A percentile compares a stretch with the other conserved stretches of the same genome.
Evolutionary conservation across 2,329 filamentous ascomycete species (phyloP).

Genomic region (Aspergillus puulaauensis): DNA sequence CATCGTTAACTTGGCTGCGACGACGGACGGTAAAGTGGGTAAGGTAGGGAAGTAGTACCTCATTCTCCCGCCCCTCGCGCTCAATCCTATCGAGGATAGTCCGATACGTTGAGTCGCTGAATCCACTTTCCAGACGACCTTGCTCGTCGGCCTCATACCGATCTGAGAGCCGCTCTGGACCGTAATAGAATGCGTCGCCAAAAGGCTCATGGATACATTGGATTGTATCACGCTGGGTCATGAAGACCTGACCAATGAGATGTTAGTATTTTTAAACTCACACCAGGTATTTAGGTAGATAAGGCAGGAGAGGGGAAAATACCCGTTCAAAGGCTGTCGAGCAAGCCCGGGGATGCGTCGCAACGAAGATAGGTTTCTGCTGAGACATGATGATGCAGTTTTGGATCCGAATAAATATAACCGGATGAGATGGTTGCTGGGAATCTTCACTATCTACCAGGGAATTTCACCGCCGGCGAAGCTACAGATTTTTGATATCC

Average conservation of each 20-base stretch:
- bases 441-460: conserved; percentile 19
- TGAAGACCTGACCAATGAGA: conserved; percentile 73
- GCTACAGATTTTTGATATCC: conserved; percentile 13
- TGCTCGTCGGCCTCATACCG: conserved; percentile 72
- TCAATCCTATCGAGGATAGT: conserved; percentile 77
- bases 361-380: conserved; percentile 82
- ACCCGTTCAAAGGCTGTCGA: conserved; percentile 97
- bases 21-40: neutral
- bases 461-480: conserved; percentile 23
- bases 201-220: conserved; percentile 93
- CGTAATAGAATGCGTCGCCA: conserved; percentile 94
- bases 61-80: conserved; percentile 66
- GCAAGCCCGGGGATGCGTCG: conserved; percentile 90
- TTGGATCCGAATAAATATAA: neutral
- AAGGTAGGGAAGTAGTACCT: neutral
- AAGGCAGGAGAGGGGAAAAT: conserved; percentile 29
- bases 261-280: conserved; percentile 2
- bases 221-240: conserved; percentile 82
- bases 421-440: neutral
- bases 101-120: conserved; percentile 45
- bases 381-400: conserved; percentile 64
- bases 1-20: conserved; percentile 41
- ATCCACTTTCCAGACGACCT: conserved; percentile 43
- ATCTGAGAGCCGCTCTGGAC: conserved; percentile 79
- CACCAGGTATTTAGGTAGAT: no score